These are phyloP conservation scores for Leccinum ochraceum DNA, from an alignment of 768 basidiomycete species.

Conservation along the genomic window DNA sequence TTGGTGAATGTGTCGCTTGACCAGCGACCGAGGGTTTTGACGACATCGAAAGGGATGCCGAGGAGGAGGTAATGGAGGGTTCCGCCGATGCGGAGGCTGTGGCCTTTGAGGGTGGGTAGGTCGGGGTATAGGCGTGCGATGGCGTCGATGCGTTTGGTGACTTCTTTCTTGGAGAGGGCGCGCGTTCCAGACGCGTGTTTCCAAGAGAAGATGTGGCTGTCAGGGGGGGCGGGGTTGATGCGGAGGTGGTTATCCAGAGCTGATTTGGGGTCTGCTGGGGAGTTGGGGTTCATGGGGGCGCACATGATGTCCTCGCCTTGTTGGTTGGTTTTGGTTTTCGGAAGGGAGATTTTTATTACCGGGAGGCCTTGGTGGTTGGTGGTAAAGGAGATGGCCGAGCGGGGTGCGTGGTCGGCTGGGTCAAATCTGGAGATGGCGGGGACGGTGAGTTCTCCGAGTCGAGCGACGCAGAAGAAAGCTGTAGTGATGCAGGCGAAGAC, in stretches of 20 bases:
- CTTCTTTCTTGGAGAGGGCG: no score
- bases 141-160: no score
- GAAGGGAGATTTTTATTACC: no score
- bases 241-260: no score
- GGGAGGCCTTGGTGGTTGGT: neutral
- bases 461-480: conserved; percentile 17
- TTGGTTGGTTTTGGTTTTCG: no score
- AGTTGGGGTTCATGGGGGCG: no score
- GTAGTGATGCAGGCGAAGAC: neutral
- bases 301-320: no score
- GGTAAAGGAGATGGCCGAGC: neutral
- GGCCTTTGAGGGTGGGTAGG: neutral
- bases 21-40: neutral
- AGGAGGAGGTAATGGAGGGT: neutral
- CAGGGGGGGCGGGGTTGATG: no score
- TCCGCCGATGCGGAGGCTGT: neutral
- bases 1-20: neutral
- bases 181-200: no score
- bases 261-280: no score
- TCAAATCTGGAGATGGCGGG: neutral
- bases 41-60: neutral
- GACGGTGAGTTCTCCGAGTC: conserved; percentile 31
- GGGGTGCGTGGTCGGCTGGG: neutral
- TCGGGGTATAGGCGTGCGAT: no score
- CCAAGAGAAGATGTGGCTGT: no score